Percentiles rank a stretch among this genome's conserved stretches.
These are phyloP conservation scores for Sporothrix brasiliensis DNA, from an alignment of 2,329 filamentous ascomycete species.

Conservation along the genomic window DNA sequence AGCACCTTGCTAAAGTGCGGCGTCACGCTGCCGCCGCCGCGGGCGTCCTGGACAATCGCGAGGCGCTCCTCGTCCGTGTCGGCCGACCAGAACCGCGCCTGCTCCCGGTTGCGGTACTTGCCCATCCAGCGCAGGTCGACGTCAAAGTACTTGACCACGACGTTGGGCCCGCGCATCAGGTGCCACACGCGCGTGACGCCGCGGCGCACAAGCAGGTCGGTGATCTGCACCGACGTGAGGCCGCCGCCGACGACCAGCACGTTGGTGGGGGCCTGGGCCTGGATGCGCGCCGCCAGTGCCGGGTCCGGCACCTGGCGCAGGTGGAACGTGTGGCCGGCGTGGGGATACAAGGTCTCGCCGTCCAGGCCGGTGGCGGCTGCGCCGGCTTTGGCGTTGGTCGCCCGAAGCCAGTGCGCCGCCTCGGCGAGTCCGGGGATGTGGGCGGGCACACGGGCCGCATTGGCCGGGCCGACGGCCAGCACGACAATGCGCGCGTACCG, in stretches of 20 bases:
- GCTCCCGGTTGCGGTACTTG: conserved; percentile 77
- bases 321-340: conserved; percentile 61
- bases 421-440: conserved; percentile 30
- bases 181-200: conserved; percentile 71
- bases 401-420: conserved; percentile 3
- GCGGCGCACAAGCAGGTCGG: conserved; percentile 65
- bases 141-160: conserved; percentile 73
- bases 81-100: conserved; percentile 75
- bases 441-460: conserved; percentile 55
- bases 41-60: conserved; percentile 65
- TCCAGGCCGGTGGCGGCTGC: background rate
- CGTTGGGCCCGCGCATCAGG: conserved; percentile 61
- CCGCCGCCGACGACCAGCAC: conserved; percentile 75
- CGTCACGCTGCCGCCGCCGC: conserved; percentile 77
- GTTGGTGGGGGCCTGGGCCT: conserved; percentile 56
- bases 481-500: conserved; percentile 67
- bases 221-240: conserved; percentile 73
- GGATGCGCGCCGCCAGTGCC: conserved; percentile 57
- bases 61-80: conserved; percentile 71
- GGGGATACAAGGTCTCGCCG: conserved; percentile 27
- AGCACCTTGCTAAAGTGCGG: conserved; percentile 68
- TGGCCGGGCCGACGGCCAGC: conserved; percentile 70
- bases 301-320: conserved; percentile 59
- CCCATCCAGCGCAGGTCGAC: conserved; percentile 77
- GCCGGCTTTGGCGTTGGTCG: background rate